A percentile compares a stretch with the other conserved stretches of the same genome.
These are phyloP conservation scores for Fomitopsis pinicola DNA, from an alignment of 1,284 basidiomycete species.

Conservation along the genomic window DNA sequence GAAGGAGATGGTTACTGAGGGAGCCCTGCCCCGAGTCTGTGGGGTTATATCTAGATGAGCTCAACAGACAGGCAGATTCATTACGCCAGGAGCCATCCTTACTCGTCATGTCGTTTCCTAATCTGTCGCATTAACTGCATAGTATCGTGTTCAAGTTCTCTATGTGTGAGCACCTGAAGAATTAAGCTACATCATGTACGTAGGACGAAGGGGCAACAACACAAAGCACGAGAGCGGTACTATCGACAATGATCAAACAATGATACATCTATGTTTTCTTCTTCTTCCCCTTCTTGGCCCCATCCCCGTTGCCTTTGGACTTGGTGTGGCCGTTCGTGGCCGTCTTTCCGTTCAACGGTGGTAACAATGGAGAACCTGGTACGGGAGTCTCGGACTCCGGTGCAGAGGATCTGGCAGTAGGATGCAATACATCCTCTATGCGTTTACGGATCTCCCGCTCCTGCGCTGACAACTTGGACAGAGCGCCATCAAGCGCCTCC, in stretches of 20 bases:
- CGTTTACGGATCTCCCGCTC: constrained; percentile 71
- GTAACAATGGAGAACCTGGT: constrained; percentile 25
- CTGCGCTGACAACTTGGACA: constrained; percentile 58
- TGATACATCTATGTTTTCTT: constrained; percentile 33
- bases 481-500: constrained; percentile 58
- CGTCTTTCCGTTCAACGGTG: constrained; percentile 37
- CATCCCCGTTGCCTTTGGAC: constrained; percentile 37
- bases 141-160: neutral
- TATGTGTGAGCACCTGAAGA: neutral
- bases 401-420: constrained; percentile 34
- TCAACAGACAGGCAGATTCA: constrained; percentile 33
- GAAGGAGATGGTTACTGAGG: constrained; percentile 88
- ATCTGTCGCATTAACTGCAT: constrained; percentile 7
- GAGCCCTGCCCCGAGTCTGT: neutral
- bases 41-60: constrained; percentile 6
- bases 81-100: constrained; percentile 29
- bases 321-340: constrained; percentile 27
- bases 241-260: neutral
- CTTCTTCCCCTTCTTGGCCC: constrained; percentile 58
- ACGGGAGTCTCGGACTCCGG: neutral
- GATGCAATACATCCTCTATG: constrained; percentile 65
- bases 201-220: neutral
- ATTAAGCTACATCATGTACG: neutral
- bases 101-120: neutral
- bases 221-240: neutral